These are phyloP conservation scores for Syncephalastrum sp. DNA, from an alignment of 371 early-diverging fungal genomes.

Conservation along the genomic window DNA sequence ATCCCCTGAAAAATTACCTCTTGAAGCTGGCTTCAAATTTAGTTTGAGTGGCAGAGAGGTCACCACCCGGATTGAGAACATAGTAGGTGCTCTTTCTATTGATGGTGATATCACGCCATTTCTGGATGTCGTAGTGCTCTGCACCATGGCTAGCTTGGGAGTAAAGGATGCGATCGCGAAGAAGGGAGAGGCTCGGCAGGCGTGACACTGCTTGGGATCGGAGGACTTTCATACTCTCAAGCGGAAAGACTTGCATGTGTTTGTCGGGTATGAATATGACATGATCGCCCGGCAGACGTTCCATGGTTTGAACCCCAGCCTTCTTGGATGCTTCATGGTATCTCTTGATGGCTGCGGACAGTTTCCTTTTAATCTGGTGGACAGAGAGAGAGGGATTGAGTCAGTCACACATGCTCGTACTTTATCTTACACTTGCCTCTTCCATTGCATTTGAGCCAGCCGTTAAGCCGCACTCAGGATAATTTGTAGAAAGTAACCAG, in stretches of 20 bases:
- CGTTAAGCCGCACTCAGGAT: too few relatives aligned
- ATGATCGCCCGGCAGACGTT: slow-evolving; percentile 48
- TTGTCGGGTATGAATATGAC: slow-evolving; percentile 83
- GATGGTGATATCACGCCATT: slow-evolving; percentile 44
- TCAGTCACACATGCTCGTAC: too few relatives aligned
- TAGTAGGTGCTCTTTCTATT: slow-evolving; percentile 66
- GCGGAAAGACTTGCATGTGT: slow-evolving; percentile 76
- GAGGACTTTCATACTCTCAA: slow-evolving; percentile 81
- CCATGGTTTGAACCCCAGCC: slow-evolving; percentile 17
- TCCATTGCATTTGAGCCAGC: too few relatives aligned
- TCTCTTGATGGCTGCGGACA: slow-evolving; percentile 13
- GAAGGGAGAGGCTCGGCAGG: slow-evolving; percentile 73
- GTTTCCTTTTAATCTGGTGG: slow-evolving; percentile 18
- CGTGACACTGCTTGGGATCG: slow-evolving; percentile 75
- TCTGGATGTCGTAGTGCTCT: slow-evolving; percentile 13
- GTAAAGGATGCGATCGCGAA: slow-evolving; percentile 64
- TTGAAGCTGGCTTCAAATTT: slow-evolving; percentile 64
- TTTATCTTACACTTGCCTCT: too few relatives aligned
- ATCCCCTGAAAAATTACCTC: slow-evolving; percentile 27
- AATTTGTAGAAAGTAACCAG: slow-evolving; percentile 46
- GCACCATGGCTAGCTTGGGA: slow-evolving; percentile 14
- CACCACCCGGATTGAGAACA: slow-evolving; percentile 88
- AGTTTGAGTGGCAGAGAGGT: slow-evolving; percentile 79
- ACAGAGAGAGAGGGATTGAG: too few relatives aligned
- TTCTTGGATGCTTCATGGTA: slow-evolving; percentile 25